These are phyloP conservation scores for Didymella pomorum DNA, from an alignment of 2,329 filamentous ascomycete genomes.

Conservation along the genomic window DNA sequence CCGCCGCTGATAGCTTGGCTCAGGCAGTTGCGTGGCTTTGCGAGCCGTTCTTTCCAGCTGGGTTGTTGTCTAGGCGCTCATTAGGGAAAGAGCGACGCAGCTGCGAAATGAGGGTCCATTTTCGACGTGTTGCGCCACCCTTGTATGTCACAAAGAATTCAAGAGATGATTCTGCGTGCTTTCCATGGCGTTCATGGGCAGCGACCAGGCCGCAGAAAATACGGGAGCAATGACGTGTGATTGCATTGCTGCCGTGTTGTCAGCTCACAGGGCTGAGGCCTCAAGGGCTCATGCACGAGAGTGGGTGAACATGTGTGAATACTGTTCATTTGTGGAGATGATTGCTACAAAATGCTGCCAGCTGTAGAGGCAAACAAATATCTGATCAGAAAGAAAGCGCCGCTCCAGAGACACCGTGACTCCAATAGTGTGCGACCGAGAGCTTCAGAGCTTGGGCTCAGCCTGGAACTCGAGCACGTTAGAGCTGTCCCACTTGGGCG, in stretches of 20 bases:
- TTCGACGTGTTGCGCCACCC: slow-evolving; percentile 10
- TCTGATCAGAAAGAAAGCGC: neutral
- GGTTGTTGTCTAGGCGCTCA: slow-evolving; percentile 9
- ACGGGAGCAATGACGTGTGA: slow-evolving; percentile 13
- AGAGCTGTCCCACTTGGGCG: slow-evolving; percentile 35
- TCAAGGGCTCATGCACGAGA: neutral
- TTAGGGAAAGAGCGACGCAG: slow-evolving; percentile 20
- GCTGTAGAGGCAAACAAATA: neutral
- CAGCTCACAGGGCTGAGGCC: neutral
- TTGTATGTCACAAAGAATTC: slow-evolving; percentile 1
- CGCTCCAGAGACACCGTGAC: slow-evolving; percentile 10
- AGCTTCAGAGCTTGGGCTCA: slow-evolving; percentile 10
- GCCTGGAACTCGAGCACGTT: slow-evolving; percentile 38
- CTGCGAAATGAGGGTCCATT: slow-evolving; percentile 20
- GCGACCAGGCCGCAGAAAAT: slow-evolving; percentile 1
- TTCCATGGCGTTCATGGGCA: neutral
- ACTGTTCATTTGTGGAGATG: slow-evolving; percentile 6
- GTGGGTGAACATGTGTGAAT: slow-evolving; percentile 2
- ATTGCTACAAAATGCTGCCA: slow-evolving; percentile 10
- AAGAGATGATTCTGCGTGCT: neutral
- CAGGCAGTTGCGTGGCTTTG: slow-evolving; percentile 6
- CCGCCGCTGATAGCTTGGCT: slow-evolving; percentile 10
- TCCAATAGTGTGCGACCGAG: neutral
- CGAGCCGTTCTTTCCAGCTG: slow-evolving; percentile 17
- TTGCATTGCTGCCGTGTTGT: slow-evolving; percentile 5